phyloP scores from a whole-genome alignment of 306 rosid genomes.

The Lagenaria siceraria region DNA sequence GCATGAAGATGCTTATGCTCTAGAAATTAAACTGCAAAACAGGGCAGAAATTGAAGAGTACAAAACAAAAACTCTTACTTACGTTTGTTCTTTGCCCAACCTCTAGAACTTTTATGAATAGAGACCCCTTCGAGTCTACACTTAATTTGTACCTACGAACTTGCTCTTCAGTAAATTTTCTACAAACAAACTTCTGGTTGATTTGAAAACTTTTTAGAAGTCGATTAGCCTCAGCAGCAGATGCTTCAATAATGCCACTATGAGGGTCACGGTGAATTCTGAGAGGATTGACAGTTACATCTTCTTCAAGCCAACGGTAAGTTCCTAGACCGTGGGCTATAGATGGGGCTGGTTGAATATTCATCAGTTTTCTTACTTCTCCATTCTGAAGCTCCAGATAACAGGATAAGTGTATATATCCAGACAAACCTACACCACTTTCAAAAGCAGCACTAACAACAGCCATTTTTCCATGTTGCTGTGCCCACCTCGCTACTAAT shows the following conservation, averaged over 20 bases:
- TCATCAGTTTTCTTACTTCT: slow-evolving; percentile 22
- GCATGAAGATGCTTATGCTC: neutral
- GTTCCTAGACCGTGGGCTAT: slow-evolving; percentile 93
- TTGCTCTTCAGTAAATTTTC: slow-evolving; percentile 28
- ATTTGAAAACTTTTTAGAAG: slow-evolving; percentile 43
- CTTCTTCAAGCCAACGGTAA: slow-evolving; percentile 81
- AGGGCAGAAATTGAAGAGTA: neutral
- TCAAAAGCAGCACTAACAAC: slow-evolving; percentile 86
- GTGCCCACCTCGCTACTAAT: slow-evolving; percentile 77
- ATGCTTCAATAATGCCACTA: slow-evolving; percentile 66
- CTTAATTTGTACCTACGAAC: slow-evolving; percentile 33
- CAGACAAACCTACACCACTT: slow-evolving; percentile 83
- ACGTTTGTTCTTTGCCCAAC: slow-evolving; percentile 54
- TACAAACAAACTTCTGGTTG: slow-evolving; percentile 30
- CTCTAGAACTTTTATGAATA: slow-evolving; percentile 52
- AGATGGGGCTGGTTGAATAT: slow-evolving; percentile 25
- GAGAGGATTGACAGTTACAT: slow-evolving; percentile 41
- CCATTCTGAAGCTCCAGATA: slow-evolving; percentile 56
- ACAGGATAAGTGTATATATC: slow-evolving; percentile 66
- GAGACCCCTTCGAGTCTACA: slow-evolving; percentile 30
- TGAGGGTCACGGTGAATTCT: slow-evolving; percentile 36
- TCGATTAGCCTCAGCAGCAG: slow-evolving; percentile 49
- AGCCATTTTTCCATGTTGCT: slow-evolving; percentile 71
- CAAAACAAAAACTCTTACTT: slow-evolving; percentile 18
- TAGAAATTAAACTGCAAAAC: neutral